Base-by-base conservation (phyloP, 2,329 filamentous ascomycete species). In the Cladosporium austrohemisphaericum region DNA sequence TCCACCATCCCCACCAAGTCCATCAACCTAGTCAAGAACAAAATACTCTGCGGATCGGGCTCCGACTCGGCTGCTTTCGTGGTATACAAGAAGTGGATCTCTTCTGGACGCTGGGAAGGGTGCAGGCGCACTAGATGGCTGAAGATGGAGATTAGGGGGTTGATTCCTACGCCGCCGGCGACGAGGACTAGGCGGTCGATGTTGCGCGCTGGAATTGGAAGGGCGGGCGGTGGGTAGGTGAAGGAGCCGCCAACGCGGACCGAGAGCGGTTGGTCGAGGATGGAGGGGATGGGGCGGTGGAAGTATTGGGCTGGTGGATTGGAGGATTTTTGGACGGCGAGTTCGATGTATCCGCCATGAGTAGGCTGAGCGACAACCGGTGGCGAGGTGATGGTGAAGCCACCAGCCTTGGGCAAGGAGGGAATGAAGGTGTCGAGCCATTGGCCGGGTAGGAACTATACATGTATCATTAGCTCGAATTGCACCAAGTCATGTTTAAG, bases 361-460 rank as follows among this genome's bases (percentile, higher is more conserved):
- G 40, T 56, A 1, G 64, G 61, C 25, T 44, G 49, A 2, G 63
- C 64, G 50, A 63, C 58, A 48, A 75, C 70, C 0, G 88, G 88
- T 0, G 85, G 72, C 1, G 87, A 93, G 5, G 88, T 92, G 55
- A 95, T 86, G 33, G 89, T 95, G 73, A 95, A 95, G 51, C 90
- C 90, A 26, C 90, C 90, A 3, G 88, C 83, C 64, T 85, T 82
- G 35, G 76, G 60, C 36, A 88, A 70, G 29, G 72, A 74, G 1
- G 90, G 88, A 46, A 89, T 78, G 65, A 86, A 84, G 5, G 89
- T 83, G 65, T 95, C 90, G 49, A 95, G 77, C 88, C 89, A 95
- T 74, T 95, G 90, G 47, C 90, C 90, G 4, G 90, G 81, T 5
- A 83, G 75, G 68, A 93, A 94, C 76, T 86, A 66, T 35, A 69